Conservation (phyloP, 2,329 filamentous ascomycete genomes). For the Fusarium illudens region DNA sequence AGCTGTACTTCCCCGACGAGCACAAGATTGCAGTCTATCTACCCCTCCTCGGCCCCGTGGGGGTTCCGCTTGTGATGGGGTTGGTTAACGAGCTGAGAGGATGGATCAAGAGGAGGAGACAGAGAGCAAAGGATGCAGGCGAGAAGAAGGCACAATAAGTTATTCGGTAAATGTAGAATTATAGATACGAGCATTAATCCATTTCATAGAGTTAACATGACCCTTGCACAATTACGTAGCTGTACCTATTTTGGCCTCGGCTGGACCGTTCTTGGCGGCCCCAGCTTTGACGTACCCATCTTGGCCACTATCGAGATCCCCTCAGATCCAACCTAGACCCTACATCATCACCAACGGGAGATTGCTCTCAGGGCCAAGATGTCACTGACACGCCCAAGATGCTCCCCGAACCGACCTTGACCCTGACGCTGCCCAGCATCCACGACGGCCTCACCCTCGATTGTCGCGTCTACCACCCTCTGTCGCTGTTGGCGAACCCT, state of each 20-base stretch:
- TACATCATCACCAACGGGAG: neutral
- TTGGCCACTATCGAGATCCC: neutral
- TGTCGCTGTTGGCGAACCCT: conserved; percentile 50
- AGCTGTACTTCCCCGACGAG: conserved; percentile 98
- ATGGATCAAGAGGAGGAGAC: conserved; percentile 59
- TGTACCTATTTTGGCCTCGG: conserved; percentile 11
- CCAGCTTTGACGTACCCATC: conserved; percentile 26
- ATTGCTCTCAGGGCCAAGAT: conserved; percentile 11
- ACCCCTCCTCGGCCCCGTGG: conserved; percentile 87
- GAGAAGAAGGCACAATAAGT: conserved; percentile 49
- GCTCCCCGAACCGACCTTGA: conserved; percentile 66
- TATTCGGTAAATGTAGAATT: conserved; percentile 4
- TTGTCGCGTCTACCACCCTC: conserved; percentile 83
- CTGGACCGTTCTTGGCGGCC: conserved; percentile 21
- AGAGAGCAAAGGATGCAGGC: conserved; percentile 52
- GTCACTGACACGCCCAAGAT: conserved; percentile 47
- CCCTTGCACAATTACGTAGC: conserved; percentile 4
- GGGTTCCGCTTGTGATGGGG: conserved; percentile 87
- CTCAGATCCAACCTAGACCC: neutral
- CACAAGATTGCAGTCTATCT: conserved; percentile 98
- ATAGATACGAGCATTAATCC: conserved; percentile 30
- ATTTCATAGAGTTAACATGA: neutral
- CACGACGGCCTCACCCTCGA: conserved; percentile 79
- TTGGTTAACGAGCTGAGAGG: conserved; percentile 81
- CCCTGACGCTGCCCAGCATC: conserved; percentile 84